Evolutionary conservation across 2,329 filamentous ascomycete genomes (phyloP).

Genomic region (Phoma herbarum): DNA sequence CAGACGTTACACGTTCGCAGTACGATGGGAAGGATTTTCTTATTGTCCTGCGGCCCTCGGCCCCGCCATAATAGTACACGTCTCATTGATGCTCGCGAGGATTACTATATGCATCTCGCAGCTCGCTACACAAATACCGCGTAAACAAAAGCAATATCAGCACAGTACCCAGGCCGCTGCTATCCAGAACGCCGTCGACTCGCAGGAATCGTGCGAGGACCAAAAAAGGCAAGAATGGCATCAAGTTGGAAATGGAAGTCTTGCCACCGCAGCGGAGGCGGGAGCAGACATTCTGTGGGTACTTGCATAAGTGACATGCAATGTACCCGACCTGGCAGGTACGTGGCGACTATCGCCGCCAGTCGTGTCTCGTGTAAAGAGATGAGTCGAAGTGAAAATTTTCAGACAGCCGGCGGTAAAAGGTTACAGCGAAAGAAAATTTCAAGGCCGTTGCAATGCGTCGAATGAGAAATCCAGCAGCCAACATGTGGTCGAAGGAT

Average conservation of each 20-base stretch:
- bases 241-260: slow-evolving; percentile 3
- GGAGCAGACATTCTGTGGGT: slow-evolving; percentile 2
- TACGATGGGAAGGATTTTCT: slow-evolving; percentile 16
- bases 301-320: slow-evolving; percentile 22
- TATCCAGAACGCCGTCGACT: slow-evolving; percentile 21
- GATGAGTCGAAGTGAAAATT: slow-evolving; percentile 27
- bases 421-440: slow-evolving; percentile 15
- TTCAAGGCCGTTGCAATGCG: slow-evolving; percentile 5
- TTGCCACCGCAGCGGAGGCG: slow-evolving; percentile 1
- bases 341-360: slow-evolving; percentile 44
- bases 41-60: slow-evolving; percentile 20
- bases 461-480: neutral
- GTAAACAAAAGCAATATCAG: slow-evolving; percentile 15
- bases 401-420: slow-evolving; percentile 18
- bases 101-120: slow-evolving; percentile 23
- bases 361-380: slow-evolving; percentile 25
- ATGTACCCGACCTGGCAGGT: slow-evolving; percentile 18
- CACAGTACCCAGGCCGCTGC: slow-evolving; percentile 9
- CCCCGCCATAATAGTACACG: slow-evolving; percentile 26
- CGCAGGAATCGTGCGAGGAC: slow-evolving; percentile 17
- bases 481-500: slow-evolving; percentile 6
- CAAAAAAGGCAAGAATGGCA: slow-evolving; percentile 8
- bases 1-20: slow-evolving; percentile 8
- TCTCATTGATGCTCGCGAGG: slow-evolving; percentile 14
- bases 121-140: slow-evolving; percentile 25